These are phyloP conservation scores for Inga laurina DNA, from an alignment of 306 rosid species.

Conservation along the genomic window DNA sequence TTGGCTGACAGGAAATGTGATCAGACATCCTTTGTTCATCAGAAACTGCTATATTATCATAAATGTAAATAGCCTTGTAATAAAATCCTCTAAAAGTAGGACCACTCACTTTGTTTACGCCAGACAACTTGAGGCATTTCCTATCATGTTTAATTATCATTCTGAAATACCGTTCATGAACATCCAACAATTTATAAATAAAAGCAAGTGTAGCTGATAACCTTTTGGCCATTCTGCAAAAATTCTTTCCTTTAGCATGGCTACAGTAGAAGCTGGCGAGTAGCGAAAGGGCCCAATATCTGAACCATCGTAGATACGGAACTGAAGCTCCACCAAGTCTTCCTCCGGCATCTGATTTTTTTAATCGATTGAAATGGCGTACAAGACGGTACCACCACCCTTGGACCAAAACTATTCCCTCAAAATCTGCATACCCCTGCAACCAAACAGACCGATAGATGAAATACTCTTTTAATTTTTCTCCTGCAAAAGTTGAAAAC, in stretches of 20 bases:
- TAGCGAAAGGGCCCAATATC: constrained; percentile 85
- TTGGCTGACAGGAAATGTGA: background rate
- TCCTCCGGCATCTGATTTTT: constrained; percentile 78
- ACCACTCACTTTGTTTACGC: constrained; percentile 20
- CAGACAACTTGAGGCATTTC: constrained; percentile 12
- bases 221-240: constrained; percentile 91
- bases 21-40: background rate
- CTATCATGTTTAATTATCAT: constrained; percentile 14
- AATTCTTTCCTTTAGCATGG: constrained; percentile 82
- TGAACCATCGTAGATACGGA: constrained; percentile 84
- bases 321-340: constrained; percentile 81
- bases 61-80: constrained; percentile 10
- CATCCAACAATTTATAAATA: background rate
- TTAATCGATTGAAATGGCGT: background rate
- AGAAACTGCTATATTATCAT: background rate
- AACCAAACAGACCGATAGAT: background rate
- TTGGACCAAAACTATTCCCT: background rate
- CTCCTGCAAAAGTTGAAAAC: background rate
- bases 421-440: constrained; percentile 4
- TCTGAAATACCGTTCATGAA: constrained; percentile 17
- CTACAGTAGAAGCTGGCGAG: constrained; percentile 70
- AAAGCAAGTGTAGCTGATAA: background rate
- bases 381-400: background rate
- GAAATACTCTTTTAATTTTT: background rate
- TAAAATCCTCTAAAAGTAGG: background rate